Base-by-base conservation (phyloP, 345 rosid genomes). In the Euclidium syriacum region DNA sequence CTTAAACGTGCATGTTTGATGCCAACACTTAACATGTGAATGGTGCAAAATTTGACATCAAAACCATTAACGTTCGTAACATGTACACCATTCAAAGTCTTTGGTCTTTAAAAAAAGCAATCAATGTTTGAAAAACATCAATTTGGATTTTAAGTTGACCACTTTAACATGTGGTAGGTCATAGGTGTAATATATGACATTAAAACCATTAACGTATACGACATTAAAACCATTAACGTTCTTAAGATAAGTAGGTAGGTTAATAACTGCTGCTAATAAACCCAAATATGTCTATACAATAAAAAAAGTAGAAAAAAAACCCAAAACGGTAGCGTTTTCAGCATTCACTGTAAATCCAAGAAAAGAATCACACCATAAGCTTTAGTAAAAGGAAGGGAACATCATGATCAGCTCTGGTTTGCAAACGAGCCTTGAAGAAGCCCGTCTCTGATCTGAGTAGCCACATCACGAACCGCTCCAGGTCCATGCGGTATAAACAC, bases 401-500 rank as follows among this genome's bases (percentile, higher is more conserved):
- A 64, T 30, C 19, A 52, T 34, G 34, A 38, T 67, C 51, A 67
- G 36, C 64, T 58, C 36, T 52, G 10, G 50, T 38, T 49, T 2
- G 50, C 25, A 2, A 42, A 53, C 2, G 63, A 44, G 61, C 67
- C 76, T 38, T 72, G 76, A 65, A 72, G 76, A 17, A 72, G 72
- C 2, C 76, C 76, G 0, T 72, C 76, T n/a, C 76, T 59, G 61
- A 72, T 72, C 67, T 72, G 76, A 34, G 67, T 5, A 51, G 76
- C 76, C 12, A 72, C 76, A 35, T 72, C 76, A 0, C 76, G 76
- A 52, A 72, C 76, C 0, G 72, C 76, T 51, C 76, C 76, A 34
- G 76, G 76, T 65, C 76, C 76, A 11, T 72, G 76, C 0, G 76
- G 76, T n/a, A 72, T 65, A 52, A 72, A 72, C 52, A 72, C 76